These are phyloP conservation scores for Chrysosphaeria jannelii DNA, from an alignment of 2,329 filamentous ascomycete genomes.

Conservation along the genomic window DNA sequence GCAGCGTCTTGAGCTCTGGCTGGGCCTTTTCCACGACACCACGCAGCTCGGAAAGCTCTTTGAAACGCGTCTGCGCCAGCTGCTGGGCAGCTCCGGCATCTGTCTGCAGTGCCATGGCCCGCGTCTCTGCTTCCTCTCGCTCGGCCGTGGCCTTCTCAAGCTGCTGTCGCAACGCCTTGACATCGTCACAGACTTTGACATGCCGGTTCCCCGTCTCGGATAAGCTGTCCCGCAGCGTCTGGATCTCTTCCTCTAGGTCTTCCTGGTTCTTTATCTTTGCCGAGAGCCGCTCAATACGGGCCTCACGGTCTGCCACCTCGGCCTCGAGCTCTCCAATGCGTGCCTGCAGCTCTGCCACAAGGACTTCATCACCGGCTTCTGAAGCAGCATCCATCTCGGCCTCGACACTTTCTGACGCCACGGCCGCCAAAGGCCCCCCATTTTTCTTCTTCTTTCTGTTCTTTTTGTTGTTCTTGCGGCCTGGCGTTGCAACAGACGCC, in stretches of 20 bases:
- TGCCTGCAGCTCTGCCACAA: too few species aligned
- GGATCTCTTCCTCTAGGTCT: constrained; percentile 58
- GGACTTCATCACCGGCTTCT: constrained; percentile 10
- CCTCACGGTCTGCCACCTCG: constrained; percentile 30
- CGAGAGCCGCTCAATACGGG: constrained; percentile 39
- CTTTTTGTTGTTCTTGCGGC: constrained; percentile 26
- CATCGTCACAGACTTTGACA: constrained; percentile 51
- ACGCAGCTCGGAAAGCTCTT: constrained; percentile 54
- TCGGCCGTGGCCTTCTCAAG: constrained; percentile 36
- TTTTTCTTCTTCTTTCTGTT: constrained; percentile 80
- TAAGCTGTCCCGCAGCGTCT: constrained; percentile 52
- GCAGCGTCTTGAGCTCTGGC: constrained; percentile 51
- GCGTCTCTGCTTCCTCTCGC: constrained; percentile 38
- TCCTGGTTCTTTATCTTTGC: constrained; percentile 47
- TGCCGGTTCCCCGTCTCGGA: constrained; percentile 55
- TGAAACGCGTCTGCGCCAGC: constrained; percentile 63
- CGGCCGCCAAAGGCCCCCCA: constrained; percentile 13
- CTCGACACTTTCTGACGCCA: constrained; percentile 9
- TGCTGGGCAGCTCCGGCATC: constrained; percentile 69
- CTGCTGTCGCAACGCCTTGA: constrained; percentile 38
- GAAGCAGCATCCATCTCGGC: constrained; percentile 7
- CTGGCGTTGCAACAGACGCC: too few species aligned
- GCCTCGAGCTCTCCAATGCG: constrained; percentile 13
- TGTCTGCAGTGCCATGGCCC: constrained; percentile 39
- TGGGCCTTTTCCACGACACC: constrained; percentile 62